These are phyloP conservation scores for Saccharum hybrid DNA, from an alignment of 202 grass and related monocot genomes.

Conservation along the genomic window DNA sequence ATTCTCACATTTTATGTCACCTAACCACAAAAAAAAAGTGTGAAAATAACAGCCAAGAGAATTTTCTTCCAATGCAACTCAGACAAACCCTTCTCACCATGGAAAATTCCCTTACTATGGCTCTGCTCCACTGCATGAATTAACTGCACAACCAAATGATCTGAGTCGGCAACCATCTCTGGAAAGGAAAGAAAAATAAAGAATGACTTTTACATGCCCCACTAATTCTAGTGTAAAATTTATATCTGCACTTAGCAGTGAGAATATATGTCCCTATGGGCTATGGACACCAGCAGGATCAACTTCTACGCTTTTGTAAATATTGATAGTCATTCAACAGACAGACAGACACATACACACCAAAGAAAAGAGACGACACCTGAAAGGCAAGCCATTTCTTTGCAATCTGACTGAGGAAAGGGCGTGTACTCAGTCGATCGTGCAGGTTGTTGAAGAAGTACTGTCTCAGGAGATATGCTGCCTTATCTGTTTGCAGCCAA, in stretches of 20 bases:
- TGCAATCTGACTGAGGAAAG: constrained; percentile 92
- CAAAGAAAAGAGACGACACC: constrained; percentile 36
- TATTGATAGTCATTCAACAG: constrained; percentile 3
- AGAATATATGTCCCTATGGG: constrained; percentile 23
- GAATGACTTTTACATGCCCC: constrained; percentile 41
- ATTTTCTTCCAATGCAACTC: constrained; percentile 23
- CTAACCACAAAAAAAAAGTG: constrained; percentile 48
- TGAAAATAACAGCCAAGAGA: constrained; percentile 29
- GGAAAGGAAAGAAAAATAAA: constrained; percentile 51
- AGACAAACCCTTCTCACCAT: constrained; percentile 71
- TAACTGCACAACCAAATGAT: constrained; percentile 98
- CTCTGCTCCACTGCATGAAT: constrained; percentile 98
- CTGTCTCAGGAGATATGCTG: constrained; percentile 92
- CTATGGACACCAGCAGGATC: constrained; percentile 25
- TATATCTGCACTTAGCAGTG: constrained; percentile 6
- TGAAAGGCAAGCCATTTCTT: constrained; percentile 99
- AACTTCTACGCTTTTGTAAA: neutral
- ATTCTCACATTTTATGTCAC: constrained; percentile 99
- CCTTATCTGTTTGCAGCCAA: constrained; percentile 97
- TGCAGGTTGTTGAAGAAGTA: constrained; percentile 89
- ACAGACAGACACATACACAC: neutral
- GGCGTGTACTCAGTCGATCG: constrained; percentile 82
- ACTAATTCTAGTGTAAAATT: constrained; percentile 30
- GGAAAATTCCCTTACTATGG: constrained; percentile 97
- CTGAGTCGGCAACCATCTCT: constrained; percentile 83